These are phyloP conservation scores for Arthrobotrys musiformis DNA, from an alignment of 2,329 filamentous ascomycete species.

Conservation along the genomic window DNA sequence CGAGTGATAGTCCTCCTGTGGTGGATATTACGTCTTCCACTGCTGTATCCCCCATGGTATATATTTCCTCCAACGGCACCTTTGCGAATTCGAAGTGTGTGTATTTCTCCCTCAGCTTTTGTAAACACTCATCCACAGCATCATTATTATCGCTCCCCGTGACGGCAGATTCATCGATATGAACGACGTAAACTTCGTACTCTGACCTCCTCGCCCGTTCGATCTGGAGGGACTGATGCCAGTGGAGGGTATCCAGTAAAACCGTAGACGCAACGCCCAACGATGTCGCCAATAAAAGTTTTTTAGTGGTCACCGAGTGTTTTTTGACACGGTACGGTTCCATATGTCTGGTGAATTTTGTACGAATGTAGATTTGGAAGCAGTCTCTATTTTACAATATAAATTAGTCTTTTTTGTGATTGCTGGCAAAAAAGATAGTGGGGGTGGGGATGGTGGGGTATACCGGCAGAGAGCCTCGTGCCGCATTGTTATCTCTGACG, in stretches of 20 bases:
- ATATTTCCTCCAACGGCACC: conserved; percentile 73
- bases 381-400: conserved; percentile 69
- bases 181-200: conserved; percentile 74
- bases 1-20: background rate
- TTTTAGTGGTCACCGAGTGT: conserved; percentile 56
- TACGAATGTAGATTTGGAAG: conserved; percentile 79
- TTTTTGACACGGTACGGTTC: conserved; percentile 71
- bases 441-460: conserved; percentile 23
- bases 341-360: conserved; percentile 83
- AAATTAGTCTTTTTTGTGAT: too few relatives aligned
- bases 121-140: conserved; percentile 61
- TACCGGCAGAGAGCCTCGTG: conserved; percentile 48
- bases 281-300: conserved; percentile 81
- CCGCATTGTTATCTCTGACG: conserved; percentile 32
- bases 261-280: conserved; percentile 83
- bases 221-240: conserved; percentile 74
- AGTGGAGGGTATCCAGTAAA: conserved; percentile 79
- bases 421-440: background rate
- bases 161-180: conserved; percentile 65
- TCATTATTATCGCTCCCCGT: background rate
- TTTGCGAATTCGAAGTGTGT: conserved; percentile 72
- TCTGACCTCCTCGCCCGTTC: conserved; percentile 72
- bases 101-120: conserved; percentile 70
- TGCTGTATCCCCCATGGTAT: conserved; percentile 63
- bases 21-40: conserved; percentile 56